phyloP scores from a whole-genome alignment of 148 eudicot genomes.

The Persicaria maculosa region DNA sequence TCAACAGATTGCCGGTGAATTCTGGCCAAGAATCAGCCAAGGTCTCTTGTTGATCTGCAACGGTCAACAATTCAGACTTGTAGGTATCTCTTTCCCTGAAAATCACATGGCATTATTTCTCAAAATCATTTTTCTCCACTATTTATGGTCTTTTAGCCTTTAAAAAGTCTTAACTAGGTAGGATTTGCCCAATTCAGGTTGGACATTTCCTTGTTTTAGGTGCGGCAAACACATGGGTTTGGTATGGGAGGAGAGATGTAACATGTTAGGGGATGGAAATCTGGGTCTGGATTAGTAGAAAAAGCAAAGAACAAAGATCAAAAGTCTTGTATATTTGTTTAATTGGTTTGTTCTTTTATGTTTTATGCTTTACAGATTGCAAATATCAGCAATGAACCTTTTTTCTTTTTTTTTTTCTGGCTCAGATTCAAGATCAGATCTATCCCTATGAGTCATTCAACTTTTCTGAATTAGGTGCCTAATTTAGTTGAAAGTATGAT shows the following conservation, averaged over 20 bases:
- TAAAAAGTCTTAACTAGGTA: background rate
- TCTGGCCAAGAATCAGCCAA: background rate
- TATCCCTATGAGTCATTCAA: too few relatives aligned
- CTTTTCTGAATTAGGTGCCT: background rate
- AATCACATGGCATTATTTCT: too few relatives aligned
- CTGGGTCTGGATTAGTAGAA: conserved; percentile 1
- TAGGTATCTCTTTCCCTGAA: too few relatives aligned
- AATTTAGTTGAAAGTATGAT: background rate
- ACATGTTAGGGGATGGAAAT: conserved; percentile 6
- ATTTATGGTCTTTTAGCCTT: background rate
- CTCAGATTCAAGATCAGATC: too few relatives aligned
- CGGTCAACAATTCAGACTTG: too few relatives aligned
- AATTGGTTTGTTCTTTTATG: background rate
- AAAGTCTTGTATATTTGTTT: conserved; percentile 2
- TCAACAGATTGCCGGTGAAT: conserved; percentile 33
- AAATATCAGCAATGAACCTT: background rate
- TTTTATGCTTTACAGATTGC: background rate
- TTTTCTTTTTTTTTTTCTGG: background rate
- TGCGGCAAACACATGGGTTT: conserved; percentile 15
- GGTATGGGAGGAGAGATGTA: conserved; percentile 11
- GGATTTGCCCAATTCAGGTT: background rate
- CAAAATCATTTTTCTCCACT: background rate
- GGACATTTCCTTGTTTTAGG: background rate
- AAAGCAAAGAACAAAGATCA: conserved; percentile 9
- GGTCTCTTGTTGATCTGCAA: background rate